Evolutionary conservation across 345 rosid species (phyloP), one percentile per base, ranked within the genome.

Genomic region (Pistacia vera): DNA sequence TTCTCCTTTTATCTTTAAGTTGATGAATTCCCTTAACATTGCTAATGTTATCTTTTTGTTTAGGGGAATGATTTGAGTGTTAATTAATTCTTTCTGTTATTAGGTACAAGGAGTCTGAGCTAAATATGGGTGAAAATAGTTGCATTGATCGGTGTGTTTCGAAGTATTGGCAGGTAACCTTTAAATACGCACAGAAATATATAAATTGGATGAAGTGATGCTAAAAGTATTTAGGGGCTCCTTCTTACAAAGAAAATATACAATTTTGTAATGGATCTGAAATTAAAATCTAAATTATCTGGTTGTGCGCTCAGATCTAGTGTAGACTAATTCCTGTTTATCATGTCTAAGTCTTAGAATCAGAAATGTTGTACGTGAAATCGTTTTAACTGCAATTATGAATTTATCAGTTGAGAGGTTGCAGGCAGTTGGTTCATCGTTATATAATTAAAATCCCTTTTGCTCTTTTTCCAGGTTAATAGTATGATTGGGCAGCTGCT

Each of bases 91-190:
- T 60, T 64, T 58, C 22, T 77, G 67, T 74, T 78, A 11, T 20
- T 72, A 97, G 99, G 91, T 94, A 89, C 88, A 94, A 91, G 86
- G 99, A 97, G 72, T 65, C 89, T 28, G 99, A 97, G 89, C 85
- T 97, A 66, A 97, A 94, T 85, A 94, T 92, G 98, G 99, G 97
- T 68, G 99, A 97, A 82, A 97, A 92, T 75, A 97, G 93, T 72
- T 97, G 99, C 94, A 94, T 97, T 54, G 98, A 97, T 79, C 97
- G 99, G 67, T 97, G 98, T 78, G 98, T 91, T 79, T 87, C 97
- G 52, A 94, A 94, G 73, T 97, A 97, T 82, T 91, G 94, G 97
- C 94, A 89, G 95, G 97, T 96, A 80, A 12, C 80, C 75, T 74
- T 62, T 4, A 5, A 36, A 6, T 14, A 13, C 14, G 49, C 4